Conservation (phyloP, 257 asterid genomes). For the Ajuga chamaepitys region DNA sequence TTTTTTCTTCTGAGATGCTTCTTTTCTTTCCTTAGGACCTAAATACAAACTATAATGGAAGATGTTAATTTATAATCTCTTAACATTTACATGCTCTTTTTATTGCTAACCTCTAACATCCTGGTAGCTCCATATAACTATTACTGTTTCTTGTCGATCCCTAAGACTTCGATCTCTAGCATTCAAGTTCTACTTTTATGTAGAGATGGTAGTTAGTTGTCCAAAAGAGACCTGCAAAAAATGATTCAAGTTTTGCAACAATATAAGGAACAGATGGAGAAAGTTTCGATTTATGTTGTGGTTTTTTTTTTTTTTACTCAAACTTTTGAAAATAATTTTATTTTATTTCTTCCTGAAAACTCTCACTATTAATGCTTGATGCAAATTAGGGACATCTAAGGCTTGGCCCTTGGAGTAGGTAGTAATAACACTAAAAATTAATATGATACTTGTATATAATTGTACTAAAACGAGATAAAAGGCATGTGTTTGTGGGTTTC, state of each 20-base stretch:
- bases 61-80: no score
- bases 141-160: no score
- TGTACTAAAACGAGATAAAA: not conserved
- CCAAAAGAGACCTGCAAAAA: conserved; percentile 85
- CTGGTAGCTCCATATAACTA: no score
- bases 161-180: no score
- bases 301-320: conserved; percentile 37
- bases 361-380: not conserved
- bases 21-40: no score
- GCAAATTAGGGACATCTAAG: not conserved
- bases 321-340: no score
- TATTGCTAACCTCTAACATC: no score
- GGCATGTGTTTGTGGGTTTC: not conserved
- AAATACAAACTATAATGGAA: no score
- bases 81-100: no score
- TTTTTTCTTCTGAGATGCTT: no score
- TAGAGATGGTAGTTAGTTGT: conserved; percentile 81
- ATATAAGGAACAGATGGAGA: conserved; percentile 82
- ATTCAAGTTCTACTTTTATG: conserved; percentile 21
- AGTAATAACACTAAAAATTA: not conserved
- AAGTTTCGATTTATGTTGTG: conserved; percentile 80
- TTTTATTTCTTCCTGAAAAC: not conserved
- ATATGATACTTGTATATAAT: not conserved
- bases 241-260: conserved; percentile 94
- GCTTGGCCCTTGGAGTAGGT: not conserved